Evolutionary conservation across 2,329 filamentous ascomycete genomes (phyloP).

Genomic region (Beauveria medogensis): DNA sequence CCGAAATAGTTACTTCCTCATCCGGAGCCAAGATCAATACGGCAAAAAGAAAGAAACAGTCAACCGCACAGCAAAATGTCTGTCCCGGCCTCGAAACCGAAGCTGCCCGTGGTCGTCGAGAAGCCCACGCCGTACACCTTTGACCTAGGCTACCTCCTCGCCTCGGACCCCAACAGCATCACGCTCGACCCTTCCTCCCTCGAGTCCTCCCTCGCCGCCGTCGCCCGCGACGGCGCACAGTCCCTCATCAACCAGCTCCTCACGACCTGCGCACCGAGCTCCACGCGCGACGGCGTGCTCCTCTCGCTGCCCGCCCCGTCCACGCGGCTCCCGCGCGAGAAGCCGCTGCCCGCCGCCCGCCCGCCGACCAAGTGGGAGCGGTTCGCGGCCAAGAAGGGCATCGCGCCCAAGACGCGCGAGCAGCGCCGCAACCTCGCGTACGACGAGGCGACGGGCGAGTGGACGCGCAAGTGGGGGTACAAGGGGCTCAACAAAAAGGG

Average conservation of each 20-base stretch:
- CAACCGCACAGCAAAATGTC: constrained; percentile 22
- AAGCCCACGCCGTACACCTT: constrained; percentile 90
- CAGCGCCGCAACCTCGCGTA: constrained; percentile 66
- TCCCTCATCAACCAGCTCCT: constrained; percentile 90
- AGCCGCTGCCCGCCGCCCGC: constrained; percentile 76
- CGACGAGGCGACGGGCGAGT: constrained; percentile 77
- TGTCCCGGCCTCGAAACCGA: constrained; percentile 31
- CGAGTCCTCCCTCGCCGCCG: constrained; percentile 61
- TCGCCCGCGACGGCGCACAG: constrained; percentile 85
- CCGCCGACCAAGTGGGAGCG: constrained; percentile 88
- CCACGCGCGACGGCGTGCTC: constrained; percentile 62
- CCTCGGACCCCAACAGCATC: constrained; percentile 80
- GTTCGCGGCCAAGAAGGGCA: constrained; percentile 95
- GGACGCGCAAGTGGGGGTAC: constrained; percentile 93
- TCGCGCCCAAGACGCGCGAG: constrained; percentile 79
- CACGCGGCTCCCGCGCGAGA: constrained; percentile 78
- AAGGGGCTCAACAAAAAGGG: constrained; percentile 81
- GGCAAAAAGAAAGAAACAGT: neutral
- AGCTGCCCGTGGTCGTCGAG: constrained; percentile 57
- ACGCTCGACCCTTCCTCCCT: constrained; percentile 43
- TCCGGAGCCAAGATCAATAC: neutral
- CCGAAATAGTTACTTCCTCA: neutral
- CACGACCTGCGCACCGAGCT: constrained; percentile 72
- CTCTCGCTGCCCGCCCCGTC: constrained; percentile 64
- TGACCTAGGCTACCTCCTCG: constrained; percentile 81